These are phyloP conservation scores for Mycena chlorophos DNA, from an alignment of 768 basidiomycete genomes.

Conservation along the genomic window DNA sequence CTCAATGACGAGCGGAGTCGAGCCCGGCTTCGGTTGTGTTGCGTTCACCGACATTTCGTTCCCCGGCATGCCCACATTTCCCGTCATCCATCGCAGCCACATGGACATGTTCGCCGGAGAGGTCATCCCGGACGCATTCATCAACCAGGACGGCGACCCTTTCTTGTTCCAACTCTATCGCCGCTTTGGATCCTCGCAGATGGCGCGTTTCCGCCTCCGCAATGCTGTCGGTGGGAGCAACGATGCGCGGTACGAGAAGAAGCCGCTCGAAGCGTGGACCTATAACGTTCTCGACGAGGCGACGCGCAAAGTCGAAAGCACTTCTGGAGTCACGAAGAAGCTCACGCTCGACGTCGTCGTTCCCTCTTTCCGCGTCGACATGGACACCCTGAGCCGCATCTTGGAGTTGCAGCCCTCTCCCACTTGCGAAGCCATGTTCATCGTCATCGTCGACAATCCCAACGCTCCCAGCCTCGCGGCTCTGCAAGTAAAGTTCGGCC, in stretches of 20 bases:
- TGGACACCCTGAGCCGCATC: conserved; percentile 44
- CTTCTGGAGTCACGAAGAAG: conserved; percentile 26
- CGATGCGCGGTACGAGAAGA: conserved; percentile 49
- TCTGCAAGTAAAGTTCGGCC: conserved; percentile 41
- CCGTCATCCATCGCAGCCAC: conserved; percentile 55
- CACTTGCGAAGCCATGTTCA: conserved; percentile 52
- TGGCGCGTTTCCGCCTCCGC: conserved; percentile 43
- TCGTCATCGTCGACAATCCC: conserved; percentile 59
- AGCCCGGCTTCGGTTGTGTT: conserved; percentile 53
- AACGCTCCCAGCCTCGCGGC: conserved; percentile 38
- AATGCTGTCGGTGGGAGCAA: conserved; percentile 49
- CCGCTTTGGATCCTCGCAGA: conserved; percentile 50
- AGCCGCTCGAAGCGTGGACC: conserved; percentile 48
- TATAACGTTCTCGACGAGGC: conserved; percentile 47
- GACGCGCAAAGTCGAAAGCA: conserved; percentile 31
- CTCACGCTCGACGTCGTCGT: conserved; percentile 57
- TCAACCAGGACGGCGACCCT: conserved; percentile 62
- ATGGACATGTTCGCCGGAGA: conserved; percentile 54
- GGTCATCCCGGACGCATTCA: conserved; percentile 50
- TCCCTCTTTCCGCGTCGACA: conserved; percentile 55
- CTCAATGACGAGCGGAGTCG: conserved; percentile 26
- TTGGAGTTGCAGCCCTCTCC: conserved; percentile 43
- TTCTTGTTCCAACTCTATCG: conserved; percentile 63
- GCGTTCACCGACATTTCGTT: conserved; percentile 57
- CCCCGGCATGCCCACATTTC: conserved; percentile 64